These are phyloP conservation scores for Fagus sylvatica DNA, from an alignment of 306 rosid species.

Conservation along the genomic window DNA sequence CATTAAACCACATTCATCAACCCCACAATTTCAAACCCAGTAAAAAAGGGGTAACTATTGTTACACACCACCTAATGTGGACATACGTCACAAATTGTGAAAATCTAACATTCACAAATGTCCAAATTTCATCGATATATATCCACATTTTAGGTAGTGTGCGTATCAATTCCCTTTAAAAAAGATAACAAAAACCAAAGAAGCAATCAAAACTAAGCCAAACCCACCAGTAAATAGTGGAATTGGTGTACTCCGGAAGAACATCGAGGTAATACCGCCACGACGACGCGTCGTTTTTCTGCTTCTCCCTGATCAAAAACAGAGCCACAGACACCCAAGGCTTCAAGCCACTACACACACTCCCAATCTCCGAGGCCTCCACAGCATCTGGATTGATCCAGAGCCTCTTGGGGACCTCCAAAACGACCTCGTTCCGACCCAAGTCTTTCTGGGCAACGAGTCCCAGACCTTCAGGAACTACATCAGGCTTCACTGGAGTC, in stretches of 20 bases:
- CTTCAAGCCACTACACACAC: slow-evolving; percentile 69
- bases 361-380: slow-evolving; percentile 79
- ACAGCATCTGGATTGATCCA: slow-evolving; percentile 97
- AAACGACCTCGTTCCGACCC: slow-evolving; percentile 70
- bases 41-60: not conserved
- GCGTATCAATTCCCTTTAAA: no score
- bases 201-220: slow-evolving; percentile 16
- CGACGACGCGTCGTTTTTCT: slow-evolving; percentile 46
- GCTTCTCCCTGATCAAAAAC: slow-evolving; percentile 68
- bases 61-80: no score
- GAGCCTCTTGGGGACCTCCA: slow-evolving; percentile 87
- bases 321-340: slow-evolving; percentile 90
- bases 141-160: no score
- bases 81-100: no score
- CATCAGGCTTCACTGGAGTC: slow-evolving; percentile 73
- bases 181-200: not conserved
- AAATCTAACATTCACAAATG: no score
- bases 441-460: slow-evolving; percentile 65
- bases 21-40: slow-evolving; percentile 36
- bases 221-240: slow-evolving; percentile 91
- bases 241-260: slow-evolving; percentile 75
- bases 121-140: no score
- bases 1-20: slow-evolving; percentile 53
- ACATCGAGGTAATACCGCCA: slow-evolving; percentile 75
- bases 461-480: slow-evolving; percentile 81